phyloP scores from a whole-genome alignment of 192 early-diverging fungal genomes.

The Spizellomyces punctatus region DNA sequence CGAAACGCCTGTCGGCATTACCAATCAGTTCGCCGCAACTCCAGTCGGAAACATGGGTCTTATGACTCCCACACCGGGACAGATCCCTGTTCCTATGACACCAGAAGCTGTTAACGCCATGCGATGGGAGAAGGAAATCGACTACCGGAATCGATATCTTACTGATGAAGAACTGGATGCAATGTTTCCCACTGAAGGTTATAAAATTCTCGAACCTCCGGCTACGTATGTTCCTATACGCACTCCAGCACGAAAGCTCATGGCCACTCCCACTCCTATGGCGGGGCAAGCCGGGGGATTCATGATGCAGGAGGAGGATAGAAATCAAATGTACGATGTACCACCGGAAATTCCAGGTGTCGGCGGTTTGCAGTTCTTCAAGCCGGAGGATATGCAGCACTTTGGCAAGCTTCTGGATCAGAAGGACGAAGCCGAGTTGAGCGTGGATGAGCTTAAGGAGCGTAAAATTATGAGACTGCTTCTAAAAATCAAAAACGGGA shows the following conservation, averaged over 20 bases:
- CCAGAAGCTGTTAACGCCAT: slow-evolving; percentile 75
- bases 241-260: slow-evolving; percentile 94
- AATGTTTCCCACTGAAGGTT: slow-evolving; percentile 89
- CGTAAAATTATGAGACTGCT: slow-evolving; percentile 94
- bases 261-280: slow-evolving; percentile 90
- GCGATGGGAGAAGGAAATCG: slow-evolving; percentile 80
- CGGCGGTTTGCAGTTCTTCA: slow-evolving; percentile 84
- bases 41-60: slow-evolving; percentile 77
- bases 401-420: slow-evolving; percentile 87
- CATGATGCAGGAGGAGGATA: slow-evolving; percentile 81
- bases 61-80: slow-evolving; percentile 74
- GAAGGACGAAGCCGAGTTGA: slow-evolving; percentile 79
- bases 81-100: slow-evolving; percentile 73
- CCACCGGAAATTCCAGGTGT: slow-evolving; percentile 89
- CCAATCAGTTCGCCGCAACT: slow-evolving; percentile 69
- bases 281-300: slow-evolving; percentile 71
- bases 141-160: slow-evolving; percentile 82
- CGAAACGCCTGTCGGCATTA: slow-evolving; percentile 80
- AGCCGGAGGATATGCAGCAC: slow-evolving; percentile 96
- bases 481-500: slow-evolving; percentile 98
- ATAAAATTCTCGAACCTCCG: slow-evolving; percentile 90
- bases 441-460: slow-evolving; percentile 88
- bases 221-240: slow-evolving; percentile 87
- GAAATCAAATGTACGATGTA: slow-evolving; percentile 57
- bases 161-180: slow-evolving; percentile 95